A percentile compares a stretch with the other conserved stretches of the same genome.
These are phyloP conservation scores for Lactifluus hygrophoroides DNA, from an alignment of 768 basidiomycete genomes.

Conservation along the genomic window DNA sequence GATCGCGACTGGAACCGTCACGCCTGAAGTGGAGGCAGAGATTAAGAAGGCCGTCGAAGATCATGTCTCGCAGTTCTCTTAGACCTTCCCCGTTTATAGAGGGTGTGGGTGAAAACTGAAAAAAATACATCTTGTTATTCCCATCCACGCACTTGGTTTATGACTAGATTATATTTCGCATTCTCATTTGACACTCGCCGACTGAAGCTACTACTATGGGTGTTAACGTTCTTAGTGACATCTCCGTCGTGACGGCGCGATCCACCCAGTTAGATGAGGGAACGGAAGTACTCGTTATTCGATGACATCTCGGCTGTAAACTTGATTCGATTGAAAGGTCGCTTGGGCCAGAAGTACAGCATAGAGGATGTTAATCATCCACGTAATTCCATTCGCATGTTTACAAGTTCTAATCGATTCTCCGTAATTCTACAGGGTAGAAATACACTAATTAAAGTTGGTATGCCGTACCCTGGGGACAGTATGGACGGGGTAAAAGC, in stretches of 20 bases:
- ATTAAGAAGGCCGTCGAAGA: conserved; percentile 94
- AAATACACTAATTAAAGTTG: conserved; percentile 11
- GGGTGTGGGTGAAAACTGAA: conserved; percentile 6
- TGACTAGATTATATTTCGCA: conserved; percentile 11
- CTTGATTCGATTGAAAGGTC: no score
- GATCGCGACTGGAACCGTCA: conserved; percentile 76
- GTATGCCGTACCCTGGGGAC: conserved; percentile 11
- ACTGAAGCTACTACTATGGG: neutral
- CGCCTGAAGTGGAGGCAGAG: conserved; percentile 83
- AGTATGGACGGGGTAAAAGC: neutral
- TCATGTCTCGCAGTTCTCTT: conserved; percentile 74
- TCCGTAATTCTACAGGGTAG: conserved; percentile 14
- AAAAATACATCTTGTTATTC: conserved; percentile 16
- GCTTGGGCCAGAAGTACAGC: no score
- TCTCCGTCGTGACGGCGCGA: neutral
- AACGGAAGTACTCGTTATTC: no score
- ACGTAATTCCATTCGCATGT: neutral
- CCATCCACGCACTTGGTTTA: conserved; percentile 7
- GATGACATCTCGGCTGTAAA: no score
- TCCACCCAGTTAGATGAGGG: neutral
- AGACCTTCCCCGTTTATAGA: conserved; percentile 12
- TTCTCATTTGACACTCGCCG: neutral
- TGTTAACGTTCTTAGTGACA: neutral
- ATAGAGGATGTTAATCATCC: neutral
- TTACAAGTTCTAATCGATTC: conserved; percentile 9